Percentiles rank a stretch among this genome's conserved stretches.
Conservation (phyloP, 768 basidiomycete species). For the Tylopilus felleus region DNA sequence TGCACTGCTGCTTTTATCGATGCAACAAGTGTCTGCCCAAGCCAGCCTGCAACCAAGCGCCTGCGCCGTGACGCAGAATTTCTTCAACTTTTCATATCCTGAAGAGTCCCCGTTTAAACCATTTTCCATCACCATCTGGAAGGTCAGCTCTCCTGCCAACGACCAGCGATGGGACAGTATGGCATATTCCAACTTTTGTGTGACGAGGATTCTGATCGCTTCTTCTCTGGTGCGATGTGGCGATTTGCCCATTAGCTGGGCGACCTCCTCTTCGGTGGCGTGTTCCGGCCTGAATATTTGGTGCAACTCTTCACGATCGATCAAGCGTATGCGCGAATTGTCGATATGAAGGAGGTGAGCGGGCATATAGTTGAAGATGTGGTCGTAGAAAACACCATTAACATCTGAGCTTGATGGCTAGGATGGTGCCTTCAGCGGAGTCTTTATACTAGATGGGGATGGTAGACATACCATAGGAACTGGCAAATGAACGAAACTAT, state of each 20-base stretch:
- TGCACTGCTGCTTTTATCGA: constrained; percentile 28
- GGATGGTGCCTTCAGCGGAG: neutral
- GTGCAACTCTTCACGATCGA: constrained; percentile 14
- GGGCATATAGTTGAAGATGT: constrained; percentile 18
- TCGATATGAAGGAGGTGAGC: constrained; percentile 14
- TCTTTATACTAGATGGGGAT: neutral
- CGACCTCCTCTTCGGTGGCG: constrained; percentile 6
- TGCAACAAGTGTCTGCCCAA: constrained; percentile 28
- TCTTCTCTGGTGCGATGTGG: constrained; percentile 6
- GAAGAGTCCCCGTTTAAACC: constrained; percentile 1
- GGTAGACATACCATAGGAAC: constrained; percentile 1
- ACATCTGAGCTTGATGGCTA: neutral
- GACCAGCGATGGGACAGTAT: constrained; percentile 17
- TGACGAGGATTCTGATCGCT: constrained; percentile 3
- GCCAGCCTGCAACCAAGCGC: constrained; percentile 16
- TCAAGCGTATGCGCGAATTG: constrained; percentile 2
- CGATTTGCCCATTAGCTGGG: neutral
- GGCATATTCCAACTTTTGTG: constrained; percentile 12
- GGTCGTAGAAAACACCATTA: constrained; percentile 8
- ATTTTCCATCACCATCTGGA: constrained; percentile 3
- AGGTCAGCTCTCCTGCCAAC: constrained; percentile 11
- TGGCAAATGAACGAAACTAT: too few relatives aligned
- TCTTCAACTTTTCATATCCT: constrained; percentile 13
- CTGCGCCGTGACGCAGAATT: constrained; percentile 13
- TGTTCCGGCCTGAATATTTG: constrained; percentile 11